Evolutionary conservation across 257 asterid genomes (phyloP).

Genomic region (Verbena officinalis): DNA sequence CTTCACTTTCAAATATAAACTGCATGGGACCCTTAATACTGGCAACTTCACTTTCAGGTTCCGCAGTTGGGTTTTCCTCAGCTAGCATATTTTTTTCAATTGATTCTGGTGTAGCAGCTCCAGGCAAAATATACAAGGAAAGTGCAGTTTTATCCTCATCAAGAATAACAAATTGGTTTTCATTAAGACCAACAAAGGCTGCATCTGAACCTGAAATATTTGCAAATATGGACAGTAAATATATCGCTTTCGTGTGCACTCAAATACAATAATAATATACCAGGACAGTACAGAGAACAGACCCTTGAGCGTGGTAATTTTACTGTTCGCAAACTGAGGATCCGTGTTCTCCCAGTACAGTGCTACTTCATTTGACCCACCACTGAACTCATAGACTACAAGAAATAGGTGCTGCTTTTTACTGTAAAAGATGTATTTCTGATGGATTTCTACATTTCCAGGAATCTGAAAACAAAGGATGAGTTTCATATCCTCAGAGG

Average conservation of each 20-base stretch:
- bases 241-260: conserved; percentile 14
- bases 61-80: conserved; percentile 52
- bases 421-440: conserved; percentile 71
- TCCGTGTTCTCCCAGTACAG: conserved; percentile 97
- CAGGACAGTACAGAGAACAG: conserved; percentile 38
- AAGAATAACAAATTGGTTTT: conserved; percentile 85
- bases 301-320: conserved; percentile 87
- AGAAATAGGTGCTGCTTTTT: conserved; percentile 91
- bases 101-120: conserved; percentile 67
- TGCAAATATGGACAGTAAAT: conserved; percentile 28
- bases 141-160: conserved; percentile 94
- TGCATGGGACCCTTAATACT: conserved; percentile 87
- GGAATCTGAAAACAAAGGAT: conserved; percentile 66
- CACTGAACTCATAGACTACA: conserved; percentile 75
- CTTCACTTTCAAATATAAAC: conserved; percentile 87
- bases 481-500: conserved; percentile 31
- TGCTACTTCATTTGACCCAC: conserved; percentile 77
- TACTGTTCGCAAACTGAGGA: conserved; percentile 77
- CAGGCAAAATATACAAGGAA: conserved; percentile 77
- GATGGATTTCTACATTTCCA: conserved; percentile 84
- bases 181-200: conserved; percentile 86
- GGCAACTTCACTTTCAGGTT: conserved; percentile 65
- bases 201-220: conserved; percentile 83
- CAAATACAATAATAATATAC: conserved; percentile 27
- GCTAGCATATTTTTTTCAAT: conserved; percentile 51